phyloP scores from a whole-genome alignment of 495 filamentous ascomycete species.

The Mytilinidion resinicola region DNA sequence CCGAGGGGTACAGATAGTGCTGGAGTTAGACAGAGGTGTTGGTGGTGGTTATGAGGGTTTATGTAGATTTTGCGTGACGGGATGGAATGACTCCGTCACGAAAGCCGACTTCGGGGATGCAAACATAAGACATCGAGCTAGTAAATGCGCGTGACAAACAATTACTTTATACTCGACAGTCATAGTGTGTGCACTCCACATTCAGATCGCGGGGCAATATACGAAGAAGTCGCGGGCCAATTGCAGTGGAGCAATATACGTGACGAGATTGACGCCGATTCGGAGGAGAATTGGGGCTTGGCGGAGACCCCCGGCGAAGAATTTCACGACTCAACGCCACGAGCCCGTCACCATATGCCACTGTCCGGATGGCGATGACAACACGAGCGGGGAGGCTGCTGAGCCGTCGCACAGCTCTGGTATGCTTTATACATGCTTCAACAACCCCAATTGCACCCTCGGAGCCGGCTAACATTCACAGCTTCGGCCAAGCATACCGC shows the following conservation, averaged over 20 bases:
- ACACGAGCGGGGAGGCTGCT: conserved; percentile 15
- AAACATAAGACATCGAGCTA: no score
- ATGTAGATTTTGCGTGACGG: no score
- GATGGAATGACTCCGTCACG: no score
- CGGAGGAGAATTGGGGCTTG: background rate
- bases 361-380: conserved; percentile 22
- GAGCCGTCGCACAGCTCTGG: conserved; percentile 15
- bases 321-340: conserved; percentile 14
- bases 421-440: conserved; percentile 5
- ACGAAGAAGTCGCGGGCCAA: no score
- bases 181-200: no score
- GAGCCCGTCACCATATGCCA: conserved; percentile 1
- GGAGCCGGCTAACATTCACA: conserved; percentile 1
- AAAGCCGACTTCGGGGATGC: no score
- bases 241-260: no score
- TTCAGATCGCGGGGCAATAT: no score
- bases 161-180: no score
- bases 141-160: no score
- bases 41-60: background rate
- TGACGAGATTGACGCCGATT: no score
- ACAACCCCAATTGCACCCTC: background rate
- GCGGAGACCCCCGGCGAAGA: conserved; percentile 1
- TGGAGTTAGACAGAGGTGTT: background rate
- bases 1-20: background rate
- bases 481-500: conserved; percentile 4